Conservation (phyloP, 148 eudicot genomes). For the Heliosperma pusillum region DNA sequence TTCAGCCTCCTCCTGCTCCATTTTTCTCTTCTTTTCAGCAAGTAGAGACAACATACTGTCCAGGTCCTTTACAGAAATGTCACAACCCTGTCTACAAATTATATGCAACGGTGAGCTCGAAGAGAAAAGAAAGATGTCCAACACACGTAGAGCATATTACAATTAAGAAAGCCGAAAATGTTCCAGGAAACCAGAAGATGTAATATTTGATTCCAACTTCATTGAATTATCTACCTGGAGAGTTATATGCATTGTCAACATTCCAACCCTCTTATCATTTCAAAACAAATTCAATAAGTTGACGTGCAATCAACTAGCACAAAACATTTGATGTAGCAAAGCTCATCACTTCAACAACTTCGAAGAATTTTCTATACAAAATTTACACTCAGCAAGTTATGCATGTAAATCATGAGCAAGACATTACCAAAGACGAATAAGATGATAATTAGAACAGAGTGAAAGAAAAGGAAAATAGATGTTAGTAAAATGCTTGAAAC, state of each 20-base stretch:
- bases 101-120: slow-evolving; percentile 37
- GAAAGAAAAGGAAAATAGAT: neutral
- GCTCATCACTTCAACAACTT: neutral
- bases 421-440: neutral
- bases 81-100: slow-evolving; percentile 82
- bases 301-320: neutral
- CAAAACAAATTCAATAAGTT: neutral
- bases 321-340: neutral
- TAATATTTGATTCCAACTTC: neutral
- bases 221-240: neutral
- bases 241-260: neutral
- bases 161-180: neutral
- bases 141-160: neutral
- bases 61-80: slow-evolving; percentile 77
- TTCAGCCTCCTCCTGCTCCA: slow-evolving; percentile 90
- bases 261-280: neutral
- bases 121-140: slow-evolving; percentile 7
- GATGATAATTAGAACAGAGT: neutral
- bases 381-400: neutral
- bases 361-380: neutral
- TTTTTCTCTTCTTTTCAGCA: slow-evolving; percentile 65
- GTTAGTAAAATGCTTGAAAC: neutral
- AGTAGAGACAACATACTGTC: slow-evolving; percentile 62
- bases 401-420: neutral
- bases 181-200: neutral